Base-by-base conservation (phyloP, 208 protist genomes). In the Leishmania aethiopica region DNA sequence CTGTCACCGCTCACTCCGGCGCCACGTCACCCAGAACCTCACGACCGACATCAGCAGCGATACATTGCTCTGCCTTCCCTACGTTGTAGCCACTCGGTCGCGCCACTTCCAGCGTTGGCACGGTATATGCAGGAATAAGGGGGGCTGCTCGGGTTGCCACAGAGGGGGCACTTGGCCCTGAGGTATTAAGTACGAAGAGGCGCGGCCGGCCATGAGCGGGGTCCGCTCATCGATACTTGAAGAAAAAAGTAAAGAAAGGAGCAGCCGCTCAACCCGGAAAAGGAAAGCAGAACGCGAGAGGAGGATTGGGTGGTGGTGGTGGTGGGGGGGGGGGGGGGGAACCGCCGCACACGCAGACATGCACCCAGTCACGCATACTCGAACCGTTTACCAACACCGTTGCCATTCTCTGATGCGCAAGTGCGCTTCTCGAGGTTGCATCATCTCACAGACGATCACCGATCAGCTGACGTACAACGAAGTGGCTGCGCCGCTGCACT, bases 391-490 rank as follows among this genome's bases (percentile, higher is more conserved):
- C 28, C 57, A 32, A 49, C 66, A 3, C 22, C 22, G 37, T 25
- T 37, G 25, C 8, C 66, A 25, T 42, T 17, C 19, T 72, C 66
- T 28, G 37, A 37, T 6, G 45, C 70, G 45, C 70, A 55, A 22
- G 37, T 6, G 13, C 8, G 35, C n/a, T 25, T 42, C 37, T 45
- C 22, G 47, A 15, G 28, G 72, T 25, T 25, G 67, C 15, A 25
- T 47, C 7, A 72, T 47, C 32, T 72, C 67, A 74, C 53, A 22
- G 73, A 62, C 32, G 32, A 45, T 35, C 47, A 62, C 83, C 83
- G n/a, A 86, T 72, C 15, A 77, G 67, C 60, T 83, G 83, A 35
- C 78, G 83, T 19, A 81, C 66, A 11, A 86, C 67, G 59, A 80
- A 82, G 53, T 75, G 74, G 11, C 42, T 47, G 19, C 79, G 83